Percentiles rank a stretch among this genome's conserved stretches.
Conservation (phyloP, 2,329 filamentous ascomycete species). For the Cercospora sojina region DNA sequence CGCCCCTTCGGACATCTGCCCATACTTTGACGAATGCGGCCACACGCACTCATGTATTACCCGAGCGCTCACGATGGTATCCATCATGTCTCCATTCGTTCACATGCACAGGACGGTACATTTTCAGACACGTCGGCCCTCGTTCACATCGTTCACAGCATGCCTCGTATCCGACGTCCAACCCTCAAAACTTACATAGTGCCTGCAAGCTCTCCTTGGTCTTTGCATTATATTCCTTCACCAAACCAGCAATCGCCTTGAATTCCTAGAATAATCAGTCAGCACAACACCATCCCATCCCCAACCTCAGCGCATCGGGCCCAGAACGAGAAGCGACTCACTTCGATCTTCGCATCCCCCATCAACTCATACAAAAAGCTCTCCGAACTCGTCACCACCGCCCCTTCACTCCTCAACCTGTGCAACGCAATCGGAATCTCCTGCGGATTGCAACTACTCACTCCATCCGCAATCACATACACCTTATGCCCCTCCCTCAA, state of each 20-base stretch:
- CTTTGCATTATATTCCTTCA: constrained; percentile 71
- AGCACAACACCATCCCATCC: constrained; percentile 39
- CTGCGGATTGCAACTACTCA: constrained; percentile 79
- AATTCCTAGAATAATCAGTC: constrained; percentile 60
- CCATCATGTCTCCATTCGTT: background rate
- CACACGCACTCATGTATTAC: background rate
- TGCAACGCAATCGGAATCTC: constrained; percentile 79
- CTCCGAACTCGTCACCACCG: constrained; percentile 81
- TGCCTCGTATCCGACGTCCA: background rate
- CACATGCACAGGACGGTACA: background rate
- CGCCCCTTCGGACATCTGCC: background rate
- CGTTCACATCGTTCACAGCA: background rate
- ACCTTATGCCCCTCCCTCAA: constrained; percentile 73
- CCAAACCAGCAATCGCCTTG: constrained; percentile 67
- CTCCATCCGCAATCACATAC: constrained; percentile 84
- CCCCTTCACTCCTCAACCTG: constrained; percentile 72
- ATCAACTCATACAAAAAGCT: constrained; percentile 86
- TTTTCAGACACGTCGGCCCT: background rate
- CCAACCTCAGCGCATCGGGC: background rate
- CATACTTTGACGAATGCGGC: background rate
- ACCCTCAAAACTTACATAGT: constrained; percentile 58
- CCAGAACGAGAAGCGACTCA: background rate
- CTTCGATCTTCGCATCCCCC: constrained; percentile 69
- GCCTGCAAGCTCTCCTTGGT: constrained; percentile 68
- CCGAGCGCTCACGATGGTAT: background rate